Evolutionary conservation across 805 yeast genomes (phyloP), one percentile per base, ranked within the genome.

Genomic region (Brettanomyces sp.): DNA sequence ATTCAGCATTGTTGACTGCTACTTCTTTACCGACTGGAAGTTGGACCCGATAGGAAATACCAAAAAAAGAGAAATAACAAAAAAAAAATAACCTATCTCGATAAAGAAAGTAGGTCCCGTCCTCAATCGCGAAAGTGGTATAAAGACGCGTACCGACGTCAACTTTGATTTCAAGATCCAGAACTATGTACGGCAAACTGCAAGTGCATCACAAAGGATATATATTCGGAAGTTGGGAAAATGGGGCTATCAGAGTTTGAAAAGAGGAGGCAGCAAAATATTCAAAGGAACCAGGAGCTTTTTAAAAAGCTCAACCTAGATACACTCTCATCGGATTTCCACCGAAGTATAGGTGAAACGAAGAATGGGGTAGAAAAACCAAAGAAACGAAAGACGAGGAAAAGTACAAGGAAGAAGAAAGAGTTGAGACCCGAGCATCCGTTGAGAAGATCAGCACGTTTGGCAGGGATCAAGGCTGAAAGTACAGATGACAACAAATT

Each of bases 201-300:
- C 18, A 18, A 18, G 18, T 18, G 18, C 18, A 18, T 18, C 18
- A 18, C 18, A 18, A 18, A 18, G 18, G 18, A 18, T 18, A 18
- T 18, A 18, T 18, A 18, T 18, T 18, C 18, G 18, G 18, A 18
- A 18, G 18, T 18, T 18, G 18, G 18, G 18, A 18, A 18, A 13
- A 63, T 63, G 66, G 56, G 50, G 7, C 32, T 82, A 30, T 74
- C 85, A 1, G 87, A 80, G 34, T 82, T 85, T 57, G 93, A 85
- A 61, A 74, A 69, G 55, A 80, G 79, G 57, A 65, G 95, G 48
- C 80, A 75, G 56, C 86, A 78, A 48, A 88, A 87, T 58, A 93
- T 91, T 49, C 85, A 80, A 51, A 72, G 98, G 43, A 93, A 91
- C 64, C 79, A 80, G 60, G 85, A 80, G 52, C 73, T 90, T 23